Evolutionary conservation across 2,329 filamentous ascomycete species (phyloP), one percentile per base, ranked within the genome.

Genomic region (Basipetospora chlamydospora): DNA sequence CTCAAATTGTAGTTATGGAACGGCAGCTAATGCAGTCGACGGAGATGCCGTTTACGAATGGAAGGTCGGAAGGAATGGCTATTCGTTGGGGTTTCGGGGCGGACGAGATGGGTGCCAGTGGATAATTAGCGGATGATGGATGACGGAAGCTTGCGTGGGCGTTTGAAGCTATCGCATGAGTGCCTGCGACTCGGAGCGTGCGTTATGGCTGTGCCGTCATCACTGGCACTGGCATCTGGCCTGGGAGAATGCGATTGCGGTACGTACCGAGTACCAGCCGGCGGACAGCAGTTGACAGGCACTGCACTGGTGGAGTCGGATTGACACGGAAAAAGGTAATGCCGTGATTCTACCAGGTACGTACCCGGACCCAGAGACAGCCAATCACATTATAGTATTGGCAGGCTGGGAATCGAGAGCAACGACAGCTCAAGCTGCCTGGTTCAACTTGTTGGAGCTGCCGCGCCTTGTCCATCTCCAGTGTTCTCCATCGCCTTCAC

Each of bases 341-440:
- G 30, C 30, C 30, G 30, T 9, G 26, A 13, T 8, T 15, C 26
- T 13, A 29, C 12, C 30, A n/a, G 17, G n/a, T 33, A 21, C 18
- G 9, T 6, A 15, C 11, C 22, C 17, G 20, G 20, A 15, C 28
- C 35, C 17, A 22, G 28, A 9, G 11, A 15, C 16, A 35, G 23
- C 35, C 35, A 37, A 28, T 37, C 30, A 37, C 13, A 37, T 23
- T 28, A n/a, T 12, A 22, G 21, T 28, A 22, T 25, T 11, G 26
- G 18, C 35, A 33, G 29, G 15, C 13, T 15, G 18, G 30, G 30
- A 33, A 21, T 21, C 34, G 26, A 16, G 28, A 37, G 35, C 35
- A 37, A 37, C 35, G 35, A 37, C 35, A 37, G 35, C 35, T 37
- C 31, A 28, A 37, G 35, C 35, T 37, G 35, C 35, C 35, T 37